Base-by-base conservation (phyloP, 345 rosid species). In the Heritiera littoralis region DNA sequence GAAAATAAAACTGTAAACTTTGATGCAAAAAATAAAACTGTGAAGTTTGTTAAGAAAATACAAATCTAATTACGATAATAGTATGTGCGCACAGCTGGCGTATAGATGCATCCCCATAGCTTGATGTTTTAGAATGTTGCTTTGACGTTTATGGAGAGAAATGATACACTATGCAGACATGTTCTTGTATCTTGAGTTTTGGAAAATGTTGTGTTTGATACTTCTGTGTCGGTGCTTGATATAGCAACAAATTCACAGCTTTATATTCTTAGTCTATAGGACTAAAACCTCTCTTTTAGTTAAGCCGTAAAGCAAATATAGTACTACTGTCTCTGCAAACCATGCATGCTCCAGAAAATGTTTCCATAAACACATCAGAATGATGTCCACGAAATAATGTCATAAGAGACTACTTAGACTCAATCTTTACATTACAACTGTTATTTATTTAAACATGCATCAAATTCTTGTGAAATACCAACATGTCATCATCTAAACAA, bases 391-490 rank as follows among this genome's bases (percentile, higher is more conserved):
- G 7, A 70, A 49, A 71, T 14, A 49, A 71, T 30, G 67, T 59
- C n/a, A 75, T 43, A 35, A 59, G 52, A 40, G 56, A 60, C 20
- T 32, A 28, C 35, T 41, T 18, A 9, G 77, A 48, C 20, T 2
- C 32, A 6, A 45, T 32, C 56, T 1, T 59, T 75, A 23, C 68
- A 56, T 40, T 56, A 10, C 3, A 13, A 75, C 68, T 40, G 74
- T 13, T 17, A 76, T 65, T 48, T 48, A 54, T 38, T 52, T 35
- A 18, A 32, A 66, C 32, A 15, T 51, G 52, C 6, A 35, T 20
- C 15, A 13, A 77, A 67, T 38, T 40, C 48, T 77, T 74, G 6
- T 2, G 65, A 59, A 13, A 77, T 77, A 41, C 51, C 18, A 61
- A 56, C 4, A 20, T 13, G 35, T 32, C 9, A 75, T 54, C 17